phyloP scores from a whole-genome alignment of 257 asterid species.

The Phtheirospermum japonicum region DNA sequence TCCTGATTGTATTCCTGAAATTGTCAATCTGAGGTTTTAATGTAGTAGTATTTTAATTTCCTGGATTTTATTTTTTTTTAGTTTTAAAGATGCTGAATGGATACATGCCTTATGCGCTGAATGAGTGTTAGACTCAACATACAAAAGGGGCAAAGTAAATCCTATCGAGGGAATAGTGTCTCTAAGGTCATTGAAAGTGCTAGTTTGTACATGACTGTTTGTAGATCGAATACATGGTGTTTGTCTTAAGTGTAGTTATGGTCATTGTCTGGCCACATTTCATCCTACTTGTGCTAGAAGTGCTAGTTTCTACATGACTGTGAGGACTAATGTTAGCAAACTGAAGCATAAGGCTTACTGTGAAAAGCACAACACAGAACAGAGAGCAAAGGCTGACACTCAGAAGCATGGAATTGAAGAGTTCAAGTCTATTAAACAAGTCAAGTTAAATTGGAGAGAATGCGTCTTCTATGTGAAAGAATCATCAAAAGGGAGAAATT shows the following conservation, averaged over 20 bases:
- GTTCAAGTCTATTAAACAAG: no score
- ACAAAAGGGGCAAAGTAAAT: slow-evolving; percentile 77
- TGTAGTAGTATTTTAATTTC: no score
- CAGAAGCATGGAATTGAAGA: no score
- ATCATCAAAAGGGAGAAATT: no score
- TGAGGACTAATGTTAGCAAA: slow-evolving; percentile 72
- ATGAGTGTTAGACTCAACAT: slow-evolving; percentile 83
- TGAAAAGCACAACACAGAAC: no score
- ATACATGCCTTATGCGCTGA: slow-evolving; percentile 97
- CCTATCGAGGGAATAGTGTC: slow-evolving; percentile 58
- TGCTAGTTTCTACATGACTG: slow-evolving; percentile 84
- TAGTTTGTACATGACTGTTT: slow-evolving; percentile 62
- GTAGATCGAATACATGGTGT: slow-evolving; percentile 84
- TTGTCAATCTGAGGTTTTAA: no score
- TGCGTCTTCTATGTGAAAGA: no score
- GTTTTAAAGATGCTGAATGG: slow-evolving; percentile 84
- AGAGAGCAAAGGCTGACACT: no score
- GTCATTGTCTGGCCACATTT: slow-evolving; percentile 88
- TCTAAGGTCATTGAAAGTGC: no score
- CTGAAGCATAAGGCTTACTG: slow-evolving; percentile 95
- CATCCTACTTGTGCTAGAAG: slow-evolving; percentile 98
- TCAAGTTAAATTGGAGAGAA: no score
- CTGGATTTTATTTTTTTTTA: no score
- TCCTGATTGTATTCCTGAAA: no score
- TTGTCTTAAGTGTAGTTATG: slow-evolving; percentile 94